Base-by-base conservation (phyloP, 805 yeast genomes). In the Candida dendrica region DNA sequence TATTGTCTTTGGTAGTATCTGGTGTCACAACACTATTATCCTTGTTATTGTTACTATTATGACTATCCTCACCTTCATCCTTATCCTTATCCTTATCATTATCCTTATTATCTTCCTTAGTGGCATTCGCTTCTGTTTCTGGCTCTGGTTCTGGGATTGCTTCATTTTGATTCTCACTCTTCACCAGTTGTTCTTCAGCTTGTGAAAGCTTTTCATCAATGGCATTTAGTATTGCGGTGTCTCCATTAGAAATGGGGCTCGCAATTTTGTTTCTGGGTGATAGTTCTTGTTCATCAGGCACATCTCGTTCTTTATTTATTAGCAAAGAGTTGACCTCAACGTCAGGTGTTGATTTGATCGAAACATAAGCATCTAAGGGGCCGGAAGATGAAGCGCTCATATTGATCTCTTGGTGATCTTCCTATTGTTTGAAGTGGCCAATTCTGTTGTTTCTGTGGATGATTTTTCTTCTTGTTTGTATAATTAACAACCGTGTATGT, bases 131-230 rank as follows among this genome's bases (percentile, higher is more conserved):
- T 22, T 22, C 8, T 22, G 6, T 6, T 22, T 22, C 24, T 22
- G 6, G 24, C 8, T 22, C 8, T 22, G 24, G 24, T 15, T 19
- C 40, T 16, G 47, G 48, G 3, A 43, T 36, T 30, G 48, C 48
- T 4, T 50, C 54, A 41, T 49, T 50, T 20, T 49, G 45, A 34
- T 44, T 41, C 2, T n/a, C 30, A 27, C 4, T n/a, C n/a, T 27
- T 31, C 19, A 33, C 17, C 10, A 6, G 6, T 20, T 30, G 33
- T 16, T 36, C 38, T 16, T 36, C 38, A 34, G 20, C 20, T 7
- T 11, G 14, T 3, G 27, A 11, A 13, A 18, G 14, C 17, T 27
- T 36, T 10, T 27, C 38, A 17, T 36, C 38, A 26, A 36, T 27
- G 4, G 33, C 27, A 26, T 18, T 18, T 3, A 27, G 13, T 1